Conservation (phyloP, 805 yeast species). For the Candida michaelii region DNA sequence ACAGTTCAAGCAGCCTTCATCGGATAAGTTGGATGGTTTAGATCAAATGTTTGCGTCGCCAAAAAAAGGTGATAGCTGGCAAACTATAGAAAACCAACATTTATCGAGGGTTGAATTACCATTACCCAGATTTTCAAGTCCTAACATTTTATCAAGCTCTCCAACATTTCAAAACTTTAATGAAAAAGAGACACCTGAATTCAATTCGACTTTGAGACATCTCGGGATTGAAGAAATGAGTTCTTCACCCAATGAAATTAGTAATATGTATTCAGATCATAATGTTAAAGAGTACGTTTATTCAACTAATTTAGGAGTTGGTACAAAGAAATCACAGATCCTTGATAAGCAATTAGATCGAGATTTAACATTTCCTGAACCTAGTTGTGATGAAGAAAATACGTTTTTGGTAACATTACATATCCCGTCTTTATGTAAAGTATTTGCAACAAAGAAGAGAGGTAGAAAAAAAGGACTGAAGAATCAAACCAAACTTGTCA, state of each 20-base stretch:
- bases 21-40: too few species aligned
- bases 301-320: background rate
- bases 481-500: too few species aligned
- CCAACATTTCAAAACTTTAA: background rate
- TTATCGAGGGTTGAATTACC: too few species aligned
- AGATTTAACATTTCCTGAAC: background rate
- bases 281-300: background rate
- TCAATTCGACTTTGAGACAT: background rate
- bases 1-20: too few species aligned
- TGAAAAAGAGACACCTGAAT: background rate
- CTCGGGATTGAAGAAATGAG: background rate
- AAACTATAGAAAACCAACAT: too few species aligned
- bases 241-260: background rate
- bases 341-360: background rate
- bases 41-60: too few species aligned
- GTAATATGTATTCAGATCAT: background rate
- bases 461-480: too few species aligned
- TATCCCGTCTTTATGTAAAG: background rate
- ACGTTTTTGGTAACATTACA: conserved; percentile 8
- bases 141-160: background rate
- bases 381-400: background rate
- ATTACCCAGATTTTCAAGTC: background rate
- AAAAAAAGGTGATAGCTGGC: too few species aligned
- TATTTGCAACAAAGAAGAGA: background rate
- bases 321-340: background rate